Evolutionary conservation across 371 early-diverging fungal genomes (phyloP).

Genomic region (Rhizopus delemar): DNA sequence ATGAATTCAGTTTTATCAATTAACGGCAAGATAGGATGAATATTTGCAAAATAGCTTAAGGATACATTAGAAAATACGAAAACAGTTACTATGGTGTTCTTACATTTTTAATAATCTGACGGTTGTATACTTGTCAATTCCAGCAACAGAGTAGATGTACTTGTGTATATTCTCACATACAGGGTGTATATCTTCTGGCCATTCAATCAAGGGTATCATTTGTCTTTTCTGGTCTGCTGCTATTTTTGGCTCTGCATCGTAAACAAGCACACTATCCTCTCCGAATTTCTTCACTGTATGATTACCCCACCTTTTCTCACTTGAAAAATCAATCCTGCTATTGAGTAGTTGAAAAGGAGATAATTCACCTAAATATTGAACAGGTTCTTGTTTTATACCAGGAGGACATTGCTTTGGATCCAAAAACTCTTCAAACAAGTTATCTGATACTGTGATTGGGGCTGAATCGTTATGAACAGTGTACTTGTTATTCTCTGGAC

Average conservation of each 20-base stretch:
- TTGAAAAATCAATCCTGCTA: constrained; percentile 25
- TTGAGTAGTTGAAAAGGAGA: constrained; percentile 38
- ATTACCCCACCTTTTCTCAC: constrained; percentile 21
- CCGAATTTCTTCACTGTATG: constrained; percentile 37
- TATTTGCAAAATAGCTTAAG: constrained; percentile 41
- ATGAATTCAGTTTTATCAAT: constrained; percentile 43
- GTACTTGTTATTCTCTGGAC: background rate
- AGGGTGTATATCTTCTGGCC: constrained; percentile 18
- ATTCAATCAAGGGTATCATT: constrained; percentile 10
- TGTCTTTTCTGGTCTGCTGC: constrained; percentile 8
- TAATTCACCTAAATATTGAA: constrained; percentile 45
- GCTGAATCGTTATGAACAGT: no score
- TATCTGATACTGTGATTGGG: constrained; percentile 3
- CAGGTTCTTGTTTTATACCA: constrained; percentile 26
- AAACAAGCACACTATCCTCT: constrained; percentile 30
- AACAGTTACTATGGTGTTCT: background rate
- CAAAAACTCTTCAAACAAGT: constrained; percentile 17
- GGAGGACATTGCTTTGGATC: constrained; percentile 18
- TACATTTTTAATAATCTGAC: constrained; percentile 43
- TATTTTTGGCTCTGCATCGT: constrained; percentile 10
- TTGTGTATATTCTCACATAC: constrained; percentile 21
- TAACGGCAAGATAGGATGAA: constrained; percentile 45
- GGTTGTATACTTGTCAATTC: constrained; percentile 34
- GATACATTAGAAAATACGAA: background rate
- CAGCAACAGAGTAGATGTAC: constrained; percentile 37